Base-by-base conservation (phyloP, 2,329 filamentous ascomycete species). In the Drechslerella coelobrocha region DNA sequence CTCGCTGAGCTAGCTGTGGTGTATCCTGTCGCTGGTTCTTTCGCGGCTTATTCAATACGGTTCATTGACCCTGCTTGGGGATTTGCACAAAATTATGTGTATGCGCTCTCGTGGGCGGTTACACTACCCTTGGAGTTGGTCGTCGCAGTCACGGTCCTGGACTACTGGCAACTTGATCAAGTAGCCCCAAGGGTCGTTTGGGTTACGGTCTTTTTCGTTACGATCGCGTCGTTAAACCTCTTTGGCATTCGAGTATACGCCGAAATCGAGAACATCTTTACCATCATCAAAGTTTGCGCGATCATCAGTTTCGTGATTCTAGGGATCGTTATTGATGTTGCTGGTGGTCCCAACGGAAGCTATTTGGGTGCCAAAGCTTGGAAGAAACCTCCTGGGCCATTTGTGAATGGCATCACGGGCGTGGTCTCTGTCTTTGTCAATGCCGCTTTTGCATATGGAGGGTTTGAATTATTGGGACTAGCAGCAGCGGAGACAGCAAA, bases 11-110 rank as follows among this genome's bases (percentile, higher is more conserved):
- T 88, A 61, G 84, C 85, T 55, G 84, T 87, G 43, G 82, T 86
- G 68, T 87, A 84, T 63, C 86, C 85, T 0, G 82, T 87, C 68
- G 85, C 85, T 65, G 86, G 86, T 45, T 84, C 84, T 72, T 87
- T 88, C 78, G 85, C 83, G 76, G 83, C 82, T n/a, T 87, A 87
- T 73, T 81, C 84, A 50, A 81, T 83, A 52, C 83, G 85, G 53
- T 88, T 71, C 73, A 79, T 87, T 61, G 85, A 87, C 73, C 85
- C 85, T 21, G 82, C 84, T n/a, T 84, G 83, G 82, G 82, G 83
- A 12, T 85, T 84, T 56, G 83, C 83, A 37, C 80, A 83, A 63
- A 83, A 83, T 17, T 84, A 83, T 82, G 81, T 84, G 72, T 84
- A 84, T 56, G 81, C 81, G 2, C 78, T 84, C 47, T 77, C 78